Conservation (phyloP, 2,329 filamentous ascomycete genomes). For the Metarhizium rileyi region DNA sequence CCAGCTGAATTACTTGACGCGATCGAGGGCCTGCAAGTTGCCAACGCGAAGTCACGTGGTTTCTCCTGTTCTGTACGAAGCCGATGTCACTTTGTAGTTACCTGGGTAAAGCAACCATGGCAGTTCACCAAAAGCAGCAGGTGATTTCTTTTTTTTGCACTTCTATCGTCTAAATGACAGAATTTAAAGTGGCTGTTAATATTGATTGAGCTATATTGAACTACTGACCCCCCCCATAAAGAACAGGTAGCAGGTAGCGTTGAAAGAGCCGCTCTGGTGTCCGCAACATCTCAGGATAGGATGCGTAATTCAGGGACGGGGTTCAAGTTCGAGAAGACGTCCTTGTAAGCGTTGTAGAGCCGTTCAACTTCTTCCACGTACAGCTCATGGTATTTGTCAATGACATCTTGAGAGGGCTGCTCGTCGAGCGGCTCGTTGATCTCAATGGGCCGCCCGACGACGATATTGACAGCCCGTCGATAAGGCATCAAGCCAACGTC, state of each 20-base stretch:
- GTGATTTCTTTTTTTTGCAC: too few species aligned
- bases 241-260: background rate
- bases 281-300: conserved; percentile 35
- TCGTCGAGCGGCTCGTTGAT: conserved; percentile 47
- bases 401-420: conserved; percentile 62
- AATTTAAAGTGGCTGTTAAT: too few species aligned
- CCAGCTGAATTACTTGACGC: background rate
- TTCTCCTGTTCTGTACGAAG: too few species aligned
- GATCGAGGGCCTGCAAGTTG: too few species aligned
- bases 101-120: background rate
- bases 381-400: conserved; percentile 67
- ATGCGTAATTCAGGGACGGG: conserved; percentile 55
- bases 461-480: conserved; percentile 74
- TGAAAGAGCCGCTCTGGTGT: background rate
- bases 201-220: background rate
- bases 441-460: conserved; percentile 73
- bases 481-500: conserved; percentile 96
- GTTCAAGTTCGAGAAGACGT: conserved; percentile 56
- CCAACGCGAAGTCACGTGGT: conserved; percentile 13
- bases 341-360: conserved; percentile 71
- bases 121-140: too few species aligned
- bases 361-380: conserved; percentile 69
- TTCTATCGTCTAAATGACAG: too few species aligned
- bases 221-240: background rate
- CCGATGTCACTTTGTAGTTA: too few species aligned